Percentiles rank a stretch among this genome's conserved stretches.
Conservation (phyloP, 1,139 yeast species). For the Eremothecium sinecaudum region DNA sequence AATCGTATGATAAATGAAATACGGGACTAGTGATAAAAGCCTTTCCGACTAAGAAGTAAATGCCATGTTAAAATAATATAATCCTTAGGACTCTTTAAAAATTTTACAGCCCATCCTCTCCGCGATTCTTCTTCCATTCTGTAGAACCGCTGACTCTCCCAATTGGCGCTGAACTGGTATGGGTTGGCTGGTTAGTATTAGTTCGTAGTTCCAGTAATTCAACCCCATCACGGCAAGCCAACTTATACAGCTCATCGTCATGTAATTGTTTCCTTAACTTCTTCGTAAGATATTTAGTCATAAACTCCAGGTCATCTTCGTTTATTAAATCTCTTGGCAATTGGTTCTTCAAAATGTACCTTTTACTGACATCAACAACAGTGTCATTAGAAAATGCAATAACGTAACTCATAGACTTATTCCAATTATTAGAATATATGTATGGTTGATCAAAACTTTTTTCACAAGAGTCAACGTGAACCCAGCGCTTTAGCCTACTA, state of each 20-base stretch:
- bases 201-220: slow-evolving; percentile 33
- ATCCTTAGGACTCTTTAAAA: no score
- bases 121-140: slow-evolving; percentile 66
- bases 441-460: slow-evolving; percentile 73
- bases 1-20: background rate
- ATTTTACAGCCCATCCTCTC: slow-evolving; percentile 80
- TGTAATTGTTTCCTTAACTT: slow-evolving; percentile 31
- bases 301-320: slow-evolving; percentile 35
- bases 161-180: slow-evolving; percentile 9
- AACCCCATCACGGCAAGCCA: slow-evolving; percentile 34
- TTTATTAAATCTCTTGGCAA: slow-evolving; percentile 43
- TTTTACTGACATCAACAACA: slow-evolving; percentile 55
- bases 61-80: background rate
- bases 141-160: slow-evolving; percentile 70
- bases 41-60: no score
- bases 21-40: no score
- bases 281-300: slow-evolving; percentile 36
- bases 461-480: slow-evolving; percentile 86
- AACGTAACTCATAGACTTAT: slow-evolving; percentile 82
- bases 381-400: slow-evolving; percentile 59
- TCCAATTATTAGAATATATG: slow-evolving; percentile 80
- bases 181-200: slow-evolving; percentile 5
- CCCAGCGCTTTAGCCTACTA: slow-evolving; percentile 52
- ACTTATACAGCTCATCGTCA: slow-evolving; percentile 29
- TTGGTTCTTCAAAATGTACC: slow-evolving; percentile 50